Base-by-base conservation (phyloP, 2,329 filamentous ascomycete species). In the Fusarium avenaceum region DNA sequence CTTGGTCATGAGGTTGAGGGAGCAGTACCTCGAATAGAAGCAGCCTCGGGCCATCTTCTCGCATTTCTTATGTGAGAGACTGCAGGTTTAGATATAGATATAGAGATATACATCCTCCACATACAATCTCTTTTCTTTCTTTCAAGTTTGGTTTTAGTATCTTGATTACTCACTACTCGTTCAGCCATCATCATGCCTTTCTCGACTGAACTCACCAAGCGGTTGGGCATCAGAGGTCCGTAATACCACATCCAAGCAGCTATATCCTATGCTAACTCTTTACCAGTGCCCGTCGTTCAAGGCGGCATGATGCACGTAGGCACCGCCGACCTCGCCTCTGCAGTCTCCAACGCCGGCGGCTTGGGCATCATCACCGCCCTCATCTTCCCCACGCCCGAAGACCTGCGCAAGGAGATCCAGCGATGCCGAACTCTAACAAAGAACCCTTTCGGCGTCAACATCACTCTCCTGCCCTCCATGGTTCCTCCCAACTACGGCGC, bases 341-440 rank as follows among this genome's bases (percentile, higher is more conserved):
- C 91, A 69, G 91, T 94, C 67, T 91, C 88, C 76, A 93, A 93
- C 79, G 91, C 92, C n/a, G 92, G 92, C 70, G 92, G 92, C 47
- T 85, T 96, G 55, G 92, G 92, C 75, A 89, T 96, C 76, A 86
- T 96, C 79, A 96, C 92, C 30, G 92, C 91, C 47, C 89, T 98
- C 76, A 98, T 96, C 54, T 96, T 97, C 87, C 92, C 96, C 33
- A 91, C 92, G 17, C 95, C 96, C 47, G 92, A 94, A 79, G 94
- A 93, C 77, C 90, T 99, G 57, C 94, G 95, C 79, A 92, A 92
- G 76, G 96, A 99, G 83, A 99, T 99, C 81, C 90, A 88, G 68
- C 90, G 88, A 82, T 97, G 93, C 85, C 91, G 90, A 72, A 88
- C 85, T 69, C 89, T 98, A 84, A 96, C 92, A 58, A 84, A 85